Evolutionary conservation across 1,139 yeast species (phyloP).

Genomic region (Debaryomycetaceae sp.): DNA sequence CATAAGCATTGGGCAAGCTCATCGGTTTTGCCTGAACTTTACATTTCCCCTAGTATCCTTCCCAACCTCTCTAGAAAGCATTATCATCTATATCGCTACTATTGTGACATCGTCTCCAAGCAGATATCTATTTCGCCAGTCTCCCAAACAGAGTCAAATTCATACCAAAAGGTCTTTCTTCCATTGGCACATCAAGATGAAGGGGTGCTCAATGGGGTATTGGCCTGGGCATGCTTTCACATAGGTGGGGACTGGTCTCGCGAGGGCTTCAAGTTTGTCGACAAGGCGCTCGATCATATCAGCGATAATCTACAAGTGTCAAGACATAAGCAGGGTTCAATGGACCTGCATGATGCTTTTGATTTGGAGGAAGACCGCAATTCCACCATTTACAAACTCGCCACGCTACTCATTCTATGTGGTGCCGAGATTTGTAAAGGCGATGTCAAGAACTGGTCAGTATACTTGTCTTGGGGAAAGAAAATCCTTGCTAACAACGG

Average conservation of each 20-base stretch:
- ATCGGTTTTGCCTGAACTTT: constrained; percentile 4
- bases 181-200: constrained; percentile 71
- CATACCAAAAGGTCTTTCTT: constrained; percentile 66
- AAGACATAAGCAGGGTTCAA: constrained; percentile 1
- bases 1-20: no score
- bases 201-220: constrained; percentile 63
- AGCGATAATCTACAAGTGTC: constrained; percentile 14
- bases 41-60: constrained; percentile 12
- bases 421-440: constrained; percentile 77
- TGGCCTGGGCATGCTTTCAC: constrained; percentile 79
- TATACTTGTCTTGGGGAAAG: constrained; percentile 59
- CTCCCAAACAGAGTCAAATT: constrained; percentile 52
- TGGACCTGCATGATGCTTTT: no score
- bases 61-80: constrained; percentile 18
- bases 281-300: constrained; percentile 43
- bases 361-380: constrained; percentile 13
- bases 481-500: constrained; percentile 53
- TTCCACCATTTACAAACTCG: constrained; percentile 43
- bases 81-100: constrained; percentile 54
- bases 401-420: constrained; percentile 61
- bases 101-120: constrained; percentile 54
- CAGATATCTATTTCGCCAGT: constrained; percentile 62
- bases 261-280: constrained; percentile 44
- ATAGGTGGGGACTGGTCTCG: constrained; percentile 42
- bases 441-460: constrained; percentile 67